Conservation (phyloP, 2,329 filamentous ascomycete genomes). For the Fusarium duplospermum region DNA sequence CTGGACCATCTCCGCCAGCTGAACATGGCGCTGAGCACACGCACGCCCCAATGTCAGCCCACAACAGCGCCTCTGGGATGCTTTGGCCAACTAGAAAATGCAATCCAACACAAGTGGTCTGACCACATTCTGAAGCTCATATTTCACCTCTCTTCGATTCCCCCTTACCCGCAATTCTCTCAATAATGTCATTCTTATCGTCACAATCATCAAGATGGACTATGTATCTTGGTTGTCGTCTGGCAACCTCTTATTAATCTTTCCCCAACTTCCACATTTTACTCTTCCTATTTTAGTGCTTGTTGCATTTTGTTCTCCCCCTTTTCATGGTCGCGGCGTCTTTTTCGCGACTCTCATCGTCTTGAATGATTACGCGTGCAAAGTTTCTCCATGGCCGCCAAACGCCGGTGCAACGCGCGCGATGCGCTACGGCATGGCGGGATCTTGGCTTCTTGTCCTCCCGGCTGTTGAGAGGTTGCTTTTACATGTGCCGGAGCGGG, state of each 20-base stretch:
- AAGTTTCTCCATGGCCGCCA: slow-evolving; percentile 21
- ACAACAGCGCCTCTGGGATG: not conserved
- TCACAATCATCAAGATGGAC: not conserved
- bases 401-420: slow-evolving; percentile 10
- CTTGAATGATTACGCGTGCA: slow-evolving; percentile 7
- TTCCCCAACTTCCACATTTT: slow-evolving; percentile 6
- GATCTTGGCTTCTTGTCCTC: slow-evolving; percentile 26
- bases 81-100: not conserved
- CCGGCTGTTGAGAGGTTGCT: slow-evolving; percentile 23
- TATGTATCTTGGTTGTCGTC: not conserved
- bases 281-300: slow-evolving; percentile 5
- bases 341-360: slow-evolving; percentile 11
- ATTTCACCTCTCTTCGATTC: not conserved
- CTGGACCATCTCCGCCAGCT: not conserved
- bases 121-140: not conserved
- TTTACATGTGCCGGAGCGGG: slow-evolving; percentile 10
- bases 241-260: not conserved
- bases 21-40: not conserved
- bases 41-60: not conserved
- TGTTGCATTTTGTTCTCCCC: not conserved
- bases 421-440: slow-evolving; percentile 27
- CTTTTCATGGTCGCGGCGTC: slow-evolving; percentile 9
- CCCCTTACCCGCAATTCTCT: not conserved
- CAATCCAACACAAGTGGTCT: not conserved
- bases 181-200: not conserved